These are phyloP conservation scores for Ajuga chamaepitys DNA, from an alignment of 257 asterid genomes.

Conservation along the genomic window DNA sequence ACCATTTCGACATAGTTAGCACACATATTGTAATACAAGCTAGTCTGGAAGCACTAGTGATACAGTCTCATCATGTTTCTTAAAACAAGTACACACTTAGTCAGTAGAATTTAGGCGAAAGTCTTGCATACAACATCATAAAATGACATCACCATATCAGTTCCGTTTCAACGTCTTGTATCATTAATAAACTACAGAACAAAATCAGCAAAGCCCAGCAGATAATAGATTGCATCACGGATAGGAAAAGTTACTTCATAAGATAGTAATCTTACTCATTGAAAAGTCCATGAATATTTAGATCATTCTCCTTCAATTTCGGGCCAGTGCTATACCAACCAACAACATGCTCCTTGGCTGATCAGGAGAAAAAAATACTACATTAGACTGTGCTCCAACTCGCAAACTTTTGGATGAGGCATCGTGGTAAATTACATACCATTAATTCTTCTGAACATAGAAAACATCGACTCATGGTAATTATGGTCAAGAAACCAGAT, in stretches of 20 bases:
- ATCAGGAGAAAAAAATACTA: constrained; percentile 6
- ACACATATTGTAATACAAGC: neutral
- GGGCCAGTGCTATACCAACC: constrained; percentile 99
- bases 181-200: neutral
- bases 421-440: constrained; percentile 35
- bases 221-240: neutral
- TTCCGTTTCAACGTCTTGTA: neutral
- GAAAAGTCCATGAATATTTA: constrained; percentile 66
- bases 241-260: neutral
- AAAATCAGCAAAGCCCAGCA: neutral
- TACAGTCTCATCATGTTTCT: neutral
- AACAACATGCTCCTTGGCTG: constrained; percentile 98
- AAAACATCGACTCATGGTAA: constrained; percentile 91
- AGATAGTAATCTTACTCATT: constrained; percentile 52
- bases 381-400: constrained; percentile 7
- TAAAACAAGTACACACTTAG: neutral
- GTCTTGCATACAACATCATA: neutral
- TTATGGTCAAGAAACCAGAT: constrained; percentile 98
- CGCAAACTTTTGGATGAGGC: neutral
- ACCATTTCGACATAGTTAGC: no score
- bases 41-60: neutral
- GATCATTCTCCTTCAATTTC: constrained; percentile 80
- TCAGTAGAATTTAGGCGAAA: neutral
- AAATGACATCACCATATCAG: neutral
- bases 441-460: constrained; percentile 88